Base-by-base conservation (phyloP, 306 rosid species). In the Canavalia ensiformis region DNA sequence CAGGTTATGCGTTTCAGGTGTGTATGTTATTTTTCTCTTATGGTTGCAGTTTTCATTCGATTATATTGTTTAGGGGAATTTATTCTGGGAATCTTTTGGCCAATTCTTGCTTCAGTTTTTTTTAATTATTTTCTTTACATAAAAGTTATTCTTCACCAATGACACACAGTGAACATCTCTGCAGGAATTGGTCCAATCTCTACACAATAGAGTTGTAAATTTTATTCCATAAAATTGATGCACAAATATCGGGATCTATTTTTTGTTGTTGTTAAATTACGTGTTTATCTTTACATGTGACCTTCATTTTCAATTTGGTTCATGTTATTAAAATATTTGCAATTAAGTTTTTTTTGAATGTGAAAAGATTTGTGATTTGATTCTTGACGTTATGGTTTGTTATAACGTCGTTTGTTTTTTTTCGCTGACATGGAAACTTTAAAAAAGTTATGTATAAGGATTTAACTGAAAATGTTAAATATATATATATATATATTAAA, bases 1-100 rank as follows among this genome's bases (percentile, higher is more conserved):
- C 51, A 46, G 75, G 8, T 5, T 64, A 31, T 59, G 55, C 72
- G 8, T 39, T 74, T 74, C 10, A 44, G 73, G 50, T 8, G 44
- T 42, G 4, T 60, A 9, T 8, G 42, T 30, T 18, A 13, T 11
- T 39, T 13, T 8, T 1, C 2, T 13, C 34, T 31, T 8, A 52
- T 72, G 9, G 31, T 72, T 18, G 9, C 44, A 31, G n/a, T 57
- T 56, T 41, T 62, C 57, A 33, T 60, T 75, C 13, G 6, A 54
- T 5, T 18, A 54, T 72, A 51, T 51, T 34, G 9, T 51, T 8
- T 1, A 54, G 28, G 5, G 31, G 18, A 6, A 8, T 4, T 4
- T 52, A 7, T 8, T 72, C 3, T 8, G 33, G n/a, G 47, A 7
- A 7, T 51, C 18, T 13, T 9, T 8, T 10, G 4, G 2, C 2